Evolutionary conservation across 192 early-diverging fungal genomes (phyloP), one percentile per base, ranked within the genome.

Genomic region (Coemansia umbellata): DNA sequence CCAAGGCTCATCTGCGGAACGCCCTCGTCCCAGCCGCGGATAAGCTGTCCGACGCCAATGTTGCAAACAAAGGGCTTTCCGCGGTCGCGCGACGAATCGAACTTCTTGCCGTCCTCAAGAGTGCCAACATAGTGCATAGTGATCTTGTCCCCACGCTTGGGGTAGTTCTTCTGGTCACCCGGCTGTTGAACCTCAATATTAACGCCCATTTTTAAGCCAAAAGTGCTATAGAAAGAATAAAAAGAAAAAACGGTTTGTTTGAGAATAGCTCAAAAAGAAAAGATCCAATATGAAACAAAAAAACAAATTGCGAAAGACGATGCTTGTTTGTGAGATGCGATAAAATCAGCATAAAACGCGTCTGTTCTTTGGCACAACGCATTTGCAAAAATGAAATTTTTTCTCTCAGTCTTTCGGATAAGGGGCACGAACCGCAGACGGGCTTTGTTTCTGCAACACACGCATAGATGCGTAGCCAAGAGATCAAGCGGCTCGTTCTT

Each of bases 11-110:
- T 85, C 72, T 93, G 78, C n/a, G 91, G 91, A 44, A 98, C 93
- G 72, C 91, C 94, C 81, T 85, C 80, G 62, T 85, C 85, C 89
- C 89, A 88, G 53, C 87, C 91, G 48, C 80, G 71, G 71, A 98
- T 98, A 55, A 98, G 93, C 62, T 86, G 91, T 3, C 92, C 91
- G 21, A 93, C 87, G 60, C 96, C 96, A 58, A 98, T 96, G 37
- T 72, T 78, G 77, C 87, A 91, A 21, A 77, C 74, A 57, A 97
- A 98, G 33, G 96, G 92, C 58, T 87, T 50, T 19, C 81, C 78
- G 60, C 93, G 92, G 72, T 94, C 83, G 49, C 76, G 64, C 49
- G 90, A 91, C 47, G 89, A 91, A 69, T 98, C 96, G 54, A 98
- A 98, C 69, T 87, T 81, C 17, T 42, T 67, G 53, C 92, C 92